Percentiles rank a stretch among this genome's conserved stretches.
Conservation (phyloP, 495 filamentous ascomycete species). For the Penicillium pulvis region DNA sequence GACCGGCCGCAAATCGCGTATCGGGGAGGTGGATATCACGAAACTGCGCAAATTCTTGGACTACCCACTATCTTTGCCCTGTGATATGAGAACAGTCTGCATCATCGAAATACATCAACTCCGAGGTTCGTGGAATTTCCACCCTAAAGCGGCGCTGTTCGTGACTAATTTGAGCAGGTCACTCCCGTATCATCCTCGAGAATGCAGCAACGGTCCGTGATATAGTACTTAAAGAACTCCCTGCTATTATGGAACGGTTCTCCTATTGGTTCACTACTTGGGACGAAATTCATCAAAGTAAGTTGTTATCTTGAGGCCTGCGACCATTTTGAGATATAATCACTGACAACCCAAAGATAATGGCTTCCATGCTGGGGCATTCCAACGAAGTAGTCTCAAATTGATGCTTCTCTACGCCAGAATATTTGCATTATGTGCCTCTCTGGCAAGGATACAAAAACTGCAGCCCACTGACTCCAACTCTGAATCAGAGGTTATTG, state of each 20-base stretch:
- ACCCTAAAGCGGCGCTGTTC: neutral
- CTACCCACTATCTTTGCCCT: slow-evolving; percentile 45
- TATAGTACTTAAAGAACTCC: slow-evolving; percentile 36
- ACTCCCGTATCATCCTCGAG: slow-evolving; percentile 38
- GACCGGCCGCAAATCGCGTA: slow-evolving; percentile 45
- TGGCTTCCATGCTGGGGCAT: slow-evolving; percentile 32
- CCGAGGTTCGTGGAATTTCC: slow-evolving; percentile 25
- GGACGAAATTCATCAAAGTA: slow-evolving; percentile 48
- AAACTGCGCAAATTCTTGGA: slow-evolving; percentile 45
- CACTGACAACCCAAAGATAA: slow-evolving; percentile 5
- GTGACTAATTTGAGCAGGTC: slow-evolving; percentile 19
- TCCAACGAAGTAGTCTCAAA: slow-evolving; percentile 45
- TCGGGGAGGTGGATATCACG: slow-evolving; percentile 41
- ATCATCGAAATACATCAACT: slow-evolving; percentile 48
- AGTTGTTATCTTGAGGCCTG: slow-evolving; percentile 16
- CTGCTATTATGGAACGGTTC: slow-evolving; percentile 39
- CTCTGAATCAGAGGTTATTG: slow-evolving; percentile 25
- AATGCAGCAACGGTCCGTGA: slow-evolving; percentile 30
- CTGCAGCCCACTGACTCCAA: slow-evolving; percentile 30
- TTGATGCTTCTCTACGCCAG: slow-evolving; percentile 43
- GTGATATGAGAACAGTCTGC: slow-evolving; percentile 44
- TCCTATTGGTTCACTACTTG: slow-evolving; percentile 45
- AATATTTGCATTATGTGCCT: slow-evolving; percentile 41
- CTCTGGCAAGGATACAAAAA: slow-evolving; percentile 44
- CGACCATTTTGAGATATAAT: neutral